These are phyloP conservation scores for Pythium brachiatum DNA, from an alignment of 352 stramenopile species.

Conservation along the genomic window DNA sequence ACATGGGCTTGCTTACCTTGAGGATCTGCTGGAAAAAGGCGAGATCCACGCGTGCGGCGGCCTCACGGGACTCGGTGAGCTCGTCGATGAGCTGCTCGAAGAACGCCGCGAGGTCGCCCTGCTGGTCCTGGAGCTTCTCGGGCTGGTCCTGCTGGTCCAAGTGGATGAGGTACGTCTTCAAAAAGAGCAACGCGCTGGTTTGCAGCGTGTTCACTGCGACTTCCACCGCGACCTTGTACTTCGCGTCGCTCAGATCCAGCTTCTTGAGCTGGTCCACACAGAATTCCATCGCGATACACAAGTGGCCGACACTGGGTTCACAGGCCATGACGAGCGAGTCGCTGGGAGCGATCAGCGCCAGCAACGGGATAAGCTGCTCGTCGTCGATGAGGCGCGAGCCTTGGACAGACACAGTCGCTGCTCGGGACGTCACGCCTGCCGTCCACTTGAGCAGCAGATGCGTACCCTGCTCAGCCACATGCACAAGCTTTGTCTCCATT, in stretches of 20 bases:
- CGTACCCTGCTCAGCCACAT: constrained; percentile 41
- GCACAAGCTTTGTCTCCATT: constrained; percentile 47
- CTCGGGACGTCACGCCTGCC: constrained; percentile 27
- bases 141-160: constrained; percentile 42
- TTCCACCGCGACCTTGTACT: neutral
- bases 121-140: constrained; percentile 28
- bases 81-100: constrained; percentile 30
- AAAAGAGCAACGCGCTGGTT: constrained; percentile 50
- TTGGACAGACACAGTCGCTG: constrained; percentile 44
- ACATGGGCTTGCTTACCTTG: constrained; percentile 14
- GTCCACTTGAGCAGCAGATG: constrained; percentile 62
- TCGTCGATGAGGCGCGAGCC: constrained; percentile 50
- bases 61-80: constrained; percentile 20
- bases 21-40: constrained; percentile 28
- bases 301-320: constrained; percentile 47
- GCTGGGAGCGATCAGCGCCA: constrained; percentile 38
- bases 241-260: constrained; percentile 2
- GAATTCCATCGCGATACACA: constrained; percentile 66
- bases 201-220: constrained; percentile 42
- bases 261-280: constrained; percentile 45
- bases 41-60: constrained; percentile 12
- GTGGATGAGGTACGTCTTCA: constrained; percentile 66
- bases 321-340: constrained; percentile 51
- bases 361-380: constrained; percentile 55
- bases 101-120: constrained; percentile 40